Conservation (phyloP, 345 rosid genomes). For the Litchi chinensis region DNA sequence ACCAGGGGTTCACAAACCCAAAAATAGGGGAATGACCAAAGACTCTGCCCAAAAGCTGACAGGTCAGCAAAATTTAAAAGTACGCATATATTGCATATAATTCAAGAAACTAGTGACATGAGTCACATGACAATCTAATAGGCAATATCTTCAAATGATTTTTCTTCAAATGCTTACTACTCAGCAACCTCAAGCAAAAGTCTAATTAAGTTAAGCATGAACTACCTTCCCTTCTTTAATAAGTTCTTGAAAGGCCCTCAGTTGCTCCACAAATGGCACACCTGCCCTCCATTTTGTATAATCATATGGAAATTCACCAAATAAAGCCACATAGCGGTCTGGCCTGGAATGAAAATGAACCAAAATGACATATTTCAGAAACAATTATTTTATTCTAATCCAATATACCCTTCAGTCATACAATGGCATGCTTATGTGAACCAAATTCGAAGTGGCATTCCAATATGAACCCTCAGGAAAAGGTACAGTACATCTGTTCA, state of each 20-base stretch:
- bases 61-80: neutral
- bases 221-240: conserved; percentile 88
- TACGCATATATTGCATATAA: neutral
- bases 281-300: conserved; percentile 80
- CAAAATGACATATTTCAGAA: neutral
- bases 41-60: neutral
- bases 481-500: neutral
- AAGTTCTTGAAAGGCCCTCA: conserved; percentile 75
- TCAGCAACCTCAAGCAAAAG: neutral
- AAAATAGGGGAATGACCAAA: neutral
- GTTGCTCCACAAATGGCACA: conserved; percentile 78
- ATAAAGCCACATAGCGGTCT: conserved; percentile 89
- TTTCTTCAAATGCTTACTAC: neutral
- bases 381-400: neutral
- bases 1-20: neutral
- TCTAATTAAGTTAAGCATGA: neutral
- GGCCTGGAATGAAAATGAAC: conserved; percentile 65
- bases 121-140: neutral
- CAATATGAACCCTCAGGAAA: neutral
- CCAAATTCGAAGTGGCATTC: neutral
- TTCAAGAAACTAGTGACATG: neutral
- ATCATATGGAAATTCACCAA: conserved; percentile 69
- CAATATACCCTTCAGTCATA: neutral
- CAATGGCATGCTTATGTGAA: neutral
- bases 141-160: neutral